phyloP scores from a whole-genome alignment of 208 protist genomes.

The Trypanosoma theileri region DNA sequence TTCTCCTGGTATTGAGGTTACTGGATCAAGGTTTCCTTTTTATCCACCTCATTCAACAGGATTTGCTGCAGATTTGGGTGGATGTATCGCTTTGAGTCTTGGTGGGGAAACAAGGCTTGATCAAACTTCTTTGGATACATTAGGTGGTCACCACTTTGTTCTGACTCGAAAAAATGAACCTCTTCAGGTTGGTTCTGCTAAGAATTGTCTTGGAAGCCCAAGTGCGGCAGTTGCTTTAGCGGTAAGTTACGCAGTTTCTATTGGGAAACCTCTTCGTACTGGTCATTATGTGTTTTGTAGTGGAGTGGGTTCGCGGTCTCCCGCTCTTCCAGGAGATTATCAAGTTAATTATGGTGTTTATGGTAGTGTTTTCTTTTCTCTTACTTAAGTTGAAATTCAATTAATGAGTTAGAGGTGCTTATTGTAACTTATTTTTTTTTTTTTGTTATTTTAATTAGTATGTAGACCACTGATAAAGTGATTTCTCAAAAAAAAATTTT shows the following conservation, averaged over 20 bases:
- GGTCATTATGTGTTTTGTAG: conserved; percentile 65
- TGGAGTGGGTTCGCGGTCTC: conserved; percentile 45
- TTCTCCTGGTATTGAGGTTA: conserved; percentile 57
- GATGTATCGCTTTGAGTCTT: conserved; percentile 51
- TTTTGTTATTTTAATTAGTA: background rate
- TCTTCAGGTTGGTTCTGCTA: conserved; percentile 59
- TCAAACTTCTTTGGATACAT: conserved; percentile 17
- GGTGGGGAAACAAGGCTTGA: conserved; percentile 36
- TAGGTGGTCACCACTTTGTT: conserved; percentile 49
- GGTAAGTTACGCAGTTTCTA: conserved; percentile 47
- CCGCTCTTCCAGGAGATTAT: conserved; percentile 59
- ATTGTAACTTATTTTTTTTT: background rate
- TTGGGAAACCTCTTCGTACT: conserved; percentile 46
- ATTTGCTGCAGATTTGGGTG: conserved; percentile 68
- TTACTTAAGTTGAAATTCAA: conserved; percentile 12
- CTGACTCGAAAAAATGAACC: conserved; percentile 65
- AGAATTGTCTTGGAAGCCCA: conserved; percentile 50
- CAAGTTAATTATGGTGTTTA: conserved; percentile 70
- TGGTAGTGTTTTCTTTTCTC: conserved; percentile 36
- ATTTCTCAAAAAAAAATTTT: background rate
- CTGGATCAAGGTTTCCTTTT: conserved; percentile 82
- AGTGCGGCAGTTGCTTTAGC: conserved; percentile 44
- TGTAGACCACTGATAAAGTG: too few species aligned
- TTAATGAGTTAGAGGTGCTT: background rate
- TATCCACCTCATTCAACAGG: conserved; percentile 58